Base-by-base conservation (phyloP, 352 stramenopile genomes). In the Pythium grandisporangium region DNA sequence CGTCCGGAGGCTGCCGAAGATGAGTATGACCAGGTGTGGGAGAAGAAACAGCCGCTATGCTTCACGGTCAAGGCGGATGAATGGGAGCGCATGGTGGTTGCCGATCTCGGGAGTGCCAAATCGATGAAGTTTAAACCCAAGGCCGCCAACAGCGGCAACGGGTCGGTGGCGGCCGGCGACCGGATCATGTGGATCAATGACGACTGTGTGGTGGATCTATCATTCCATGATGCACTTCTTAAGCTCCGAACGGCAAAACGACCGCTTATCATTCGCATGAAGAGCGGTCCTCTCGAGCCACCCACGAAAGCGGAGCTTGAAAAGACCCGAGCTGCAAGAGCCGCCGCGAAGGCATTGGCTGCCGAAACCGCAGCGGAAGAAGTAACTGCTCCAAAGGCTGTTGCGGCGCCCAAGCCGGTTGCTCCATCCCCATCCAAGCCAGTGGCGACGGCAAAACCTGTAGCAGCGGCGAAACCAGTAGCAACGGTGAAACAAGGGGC, bases 1-100 rank as follows among this genome's bases (percentile, higher is more conserved):
- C 80, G 77, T 3, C 80, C 80, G 5, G 77, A 93, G 1, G 42
- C 74, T 1, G 49, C 58, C 0, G 59, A 60, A 4, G 76, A 93
- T 40, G 80, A 93, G 36, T 93, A 89, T 39, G 80, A 93, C 21
- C 80, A 93, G 37, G 60, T 86, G 12, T 93, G 80, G 80, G 80
- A 93, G 45, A 93, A 93, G 69, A 93, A 93, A 49, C 80, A 93
- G 29, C 66, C 80, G 13, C 58, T 93, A 35, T 73, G 57, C 14
- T 93, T 93, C 30, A 93, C 80, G 1, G 74, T 93, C 26, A 76
- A 76, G 29, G 70, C 77, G 4, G 75, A 76, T 33, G 50, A 58
- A 24, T 62, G 63, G 19, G 75, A 77, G 2, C 55, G 72, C 26
- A 93, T 90, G 65, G 55, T 89, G 20, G 74, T 93, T 6, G 77